These are phyloP conservation scores for Aspergillus pseudoterreus DNA, from an alignment of 2,329 filamentous ascomycete species.

Conservation along the genomic window DNA sequence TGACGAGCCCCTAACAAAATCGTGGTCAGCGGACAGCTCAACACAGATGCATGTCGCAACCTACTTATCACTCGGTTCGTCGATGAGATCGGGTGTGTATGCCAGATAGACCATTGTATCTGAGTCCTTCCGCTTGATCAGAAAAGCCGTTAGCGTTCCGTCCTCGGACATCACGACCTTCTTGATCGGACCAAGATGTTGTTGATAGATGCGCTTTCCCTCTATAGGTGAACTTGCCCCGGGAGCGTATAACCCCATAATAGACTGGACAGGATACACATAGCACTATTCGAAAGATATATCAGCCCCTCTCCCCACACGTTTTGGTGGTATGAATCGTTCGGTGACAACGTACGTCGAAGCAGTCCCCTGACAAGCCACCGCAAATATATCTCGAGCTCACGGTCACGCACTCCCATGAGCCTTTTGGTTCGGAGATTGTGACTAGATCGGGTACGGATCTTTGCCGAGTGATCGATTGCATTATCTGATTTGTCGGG, in stretches of 20 bases:
- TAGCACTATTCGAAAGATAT: slow-evolving; percentile 4
- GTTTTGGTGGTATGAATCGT: background rate
- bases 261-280: slow-evolving; percentile 4
- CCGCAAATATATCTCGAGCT: slow-evolving; percentile 12
- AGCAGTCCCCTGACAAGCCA: slow-evolving; percentile 1
- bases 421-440: background rate
- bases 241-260: background rate
- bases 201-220: background rate
- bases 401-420: slow-evolving; percentile 9
- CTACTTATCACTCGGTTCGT: slow-evolving; percentile 8
- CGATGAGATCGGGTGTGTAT: slow-evolving; percentile 11
- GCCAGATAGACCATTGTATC: slow-evolving; percentile 9
- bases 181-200: slow-evolving; percentile 12
- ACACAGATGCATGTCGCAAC: background rate
- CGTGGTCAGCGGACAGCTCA: background rate
- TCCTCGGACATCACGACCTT: slow-evolving; percentile 13
- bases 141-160: slow-evolving; percentile 10
- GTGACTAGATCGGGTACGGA: slow-evolving; percentile 1
- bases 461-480: background rate
- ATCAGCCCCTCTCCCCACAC: background rate
- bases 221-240: background rate
- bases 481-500: slow-evolving; percentile 4
- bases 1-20: background rate
- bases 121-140: background rate
- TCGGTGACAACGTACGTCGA: slow-evolving; percentile 4